phyloP scores from a whole-genome alignment of 2,329 filamentous ascomycete species.

The Penicillium sp. region DNA sequence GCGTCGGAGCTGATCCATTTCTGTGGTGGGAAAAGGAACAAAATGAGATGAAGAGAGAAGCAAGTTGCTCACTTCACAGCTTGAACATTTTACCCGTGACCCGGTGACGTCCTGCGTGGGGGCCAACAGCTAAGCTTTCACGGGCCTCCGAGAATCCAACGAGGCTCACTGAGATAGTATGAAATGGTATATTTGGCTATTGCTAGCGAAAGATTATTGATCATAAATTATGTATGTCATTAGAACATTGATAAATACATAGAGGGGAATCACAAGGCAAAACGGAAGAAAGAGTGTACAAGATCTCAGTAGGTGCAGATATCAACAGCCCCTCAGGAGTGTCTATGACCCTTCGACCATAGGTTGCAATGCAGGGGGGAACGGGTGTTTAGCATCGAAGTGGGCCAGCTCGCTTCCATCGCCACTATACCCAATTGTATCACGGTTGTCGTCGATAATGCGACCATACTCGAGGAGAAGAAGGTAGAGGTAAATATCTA shows the following conservation, averaged over 20 bases:
- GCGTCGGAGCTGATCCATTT: neutral
- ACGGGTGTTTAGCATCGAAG: conserved; percentile 20
- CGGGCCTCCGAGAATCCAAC: no score
- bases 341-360: conserved; percentile 9
- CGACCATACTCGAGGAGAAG: conserved; percentile 61
- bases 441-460: conserved; percentile 67
- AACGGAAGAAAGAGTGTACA: neutral
- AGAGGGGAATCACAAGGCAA: conserved; percentile 8
- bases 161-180: no score
- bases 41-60: no score
- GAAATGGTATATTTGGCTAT: no score
- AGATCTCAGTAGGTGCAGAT: neutral
- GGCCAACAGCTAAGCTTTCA: no score
- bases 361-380: conserved; percentile 9
- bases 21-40: neutral
- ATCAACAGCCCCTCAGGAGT: neutral
- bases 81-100: no score
- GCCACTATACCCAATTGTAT: conserved; percentile 60
- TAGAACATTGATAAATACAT: conserved; percentile 14
- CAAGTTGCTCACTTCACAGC: no score
- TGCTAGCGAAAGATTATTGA: no score
- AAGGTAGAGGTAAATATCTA: conserved; percentile 60
- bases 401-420: conserved; percentile 29
- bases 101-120: no score
- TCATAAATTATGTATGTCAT: conserved; percentile 3